Conservation (phyloP, 805 yeast genomes). For the Diddensiella santjacobensis region DNA sequence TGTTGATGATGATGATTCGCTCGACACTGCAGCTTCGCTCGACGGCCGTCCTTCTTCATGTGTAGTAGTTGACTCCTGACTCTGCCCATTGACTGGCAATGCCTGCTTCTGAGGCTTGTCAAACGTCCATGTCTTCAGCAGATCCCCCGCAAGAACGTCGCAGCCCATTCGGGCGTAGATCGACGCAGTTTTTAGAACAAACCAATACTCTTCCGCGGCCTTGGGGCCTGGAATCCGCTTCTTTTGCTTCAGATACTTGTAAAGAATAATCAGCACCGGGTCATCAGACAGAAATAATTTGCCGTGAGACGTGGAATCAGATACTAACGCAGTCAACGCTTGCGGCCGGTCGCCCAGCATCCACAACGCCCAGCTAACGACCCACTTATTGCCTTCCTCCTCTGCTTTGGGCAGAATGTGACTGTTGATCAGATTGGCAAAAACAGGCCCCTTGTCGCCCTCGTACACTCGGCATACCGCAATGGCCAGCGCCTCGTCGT, state of each 20-base stretch:
- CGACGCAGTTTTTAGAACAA: slow-evolving; percentile 57
- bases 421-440: slow-evolving; percentile 46
- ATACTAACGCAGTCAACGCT: slow-evolving; percentile 61
- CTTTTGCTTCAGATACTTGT: slow-evolving; percentile 54
- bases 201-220: slow-evolving; percentile 49
- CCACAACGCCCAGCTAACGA: slow-evolving; percentile 77
- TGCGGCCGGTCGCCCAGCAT: slow-evolving; percentile 45
- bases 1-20: neutral
- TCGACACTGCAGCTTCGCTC: neutral
- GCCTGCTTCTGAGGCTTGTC: slow-evolving; percentile 1
- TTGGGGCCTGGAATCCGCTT: slow-evolving; percentile 6
- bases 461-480: slow-evolving; percentile 77
- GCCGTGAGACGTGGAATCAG: slow-evolving; percentile 7
- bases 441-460: slow-evolving; percentile 52
- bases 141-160: slow-evolving; percentile 63
- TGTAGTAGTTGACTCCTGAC: neutral
- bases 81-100: slow-evolving; percentile 2
- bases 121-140: slow-evolving; percentile 60
- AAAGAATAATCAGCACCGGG: slow-evolving; percentile 72
- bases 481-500: slow-evolving; percentile 70
- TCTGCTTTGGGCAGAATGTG: slow-evolving; percentile 56
- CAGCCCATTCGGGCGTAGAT: slow-evolving; percentile 90
- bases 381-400: slow-evolving; percentile 71
- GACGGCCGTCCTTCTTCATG: neutral
- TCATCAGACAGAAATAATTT: slow-evolving; percentile 58